A percentile compares a stretch with the other conserved stretches of the same genome.
phyloP scores from a whole-genome alignment of 2,329 filamentous ascomycete species.

The Leptographium flavum region DNA sequence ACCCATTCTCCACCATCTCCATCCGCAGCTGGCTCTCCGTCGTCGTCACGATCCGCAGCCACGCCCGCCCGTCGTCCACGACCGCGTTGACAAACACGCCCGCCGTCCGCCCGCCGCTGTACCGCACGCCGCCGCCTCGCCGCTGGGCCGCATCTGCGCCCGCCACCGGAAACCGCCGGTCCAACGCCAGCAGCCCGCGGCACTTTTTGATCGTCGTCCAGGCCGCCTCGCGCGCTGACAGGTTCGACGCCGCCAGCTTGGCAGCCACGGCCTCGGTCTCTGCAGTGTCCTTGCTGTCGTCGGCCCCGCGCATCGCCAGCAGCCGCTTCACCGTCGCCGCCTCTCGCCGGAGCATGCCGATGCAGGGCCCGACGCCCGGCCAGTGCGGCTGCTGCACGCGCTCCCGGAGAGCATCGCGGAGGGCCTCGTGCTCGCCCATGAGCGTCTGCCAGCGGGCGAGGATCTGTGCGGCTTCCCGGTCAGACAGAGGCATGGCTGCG shows the following conservation, averaged over 20 bases:
- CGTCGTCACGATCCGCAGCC: slow-evolving; percentile 20
- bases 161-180: slow-evolving; percentile 14
- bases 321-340: slow-evolving; percentile 1
- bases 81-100: slow-evolving; percentile 18
- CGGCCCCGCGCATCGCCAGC: not conserved
- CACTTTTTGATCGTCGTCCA: slow-evolving; percentile 18
- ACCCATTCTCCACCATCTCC: slow-evolving; percentile 19
- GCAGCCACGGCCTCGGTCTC: not conserved
- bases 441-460: slow-evolving; percentile 6
- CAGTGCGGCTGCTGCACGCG: slow-evolving; percentile 6
- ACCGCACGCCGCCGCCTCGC: not conserved
- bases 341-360: slow-evolving; percentile 7
- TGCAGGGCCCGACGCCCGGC: slow-evolving; percentile 9
- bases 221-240: slow-evolving; percentile 10
- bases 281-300: not conserved
- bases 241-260: slow-evolving; percentile 6
- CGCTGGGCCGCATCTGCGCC: not conserved
- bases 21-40: slow-evolving; percentile 16
- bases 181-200: slow-evolving; percentile 14
- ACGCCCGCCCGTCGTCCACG: slow-evolving; percentile 19
- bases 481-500: no score
- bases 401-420: slow-evolving; percentile 6
- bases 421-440: slow-evolving; percentile 8
- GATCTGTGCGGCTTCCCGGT: no score
- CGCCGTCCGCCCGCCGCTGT: slow-evolving; percentile 2